These are phyloP conservation scores for Penicillium chermesinum DNA, from an alignment of 495 filamentous ascomycete genomes.

Conservation along the genomic window DNA sequence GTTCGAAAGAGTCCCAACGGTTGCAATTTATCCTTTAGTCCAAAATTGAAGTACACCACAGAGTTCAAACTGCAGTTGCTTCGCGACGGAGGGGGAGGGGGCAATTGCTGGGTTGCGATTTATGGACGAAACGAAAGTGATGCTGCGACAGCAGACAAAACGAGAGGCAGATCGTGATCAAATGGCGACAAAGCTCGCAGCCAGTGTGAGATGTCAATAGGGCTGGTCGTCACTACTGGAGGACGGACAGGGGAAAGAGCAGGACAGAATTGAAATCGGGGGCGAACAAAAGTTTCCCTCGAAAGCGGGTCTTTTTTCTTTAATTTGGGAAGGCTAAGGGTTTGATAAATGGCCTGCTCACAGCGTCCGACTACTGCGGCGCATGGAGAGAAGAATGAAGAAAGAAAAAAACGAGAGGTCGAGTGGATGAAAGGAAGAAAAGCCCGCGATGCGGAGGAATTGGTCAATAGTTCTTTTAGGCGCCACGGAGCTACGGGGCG, in stretches of 20 bases:
- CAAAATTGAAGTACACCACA: conserved; percentile 1
- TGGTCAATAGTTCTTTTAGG: neutral
- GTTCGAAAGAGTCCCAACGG: neutral
- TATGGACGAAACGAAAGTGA: neutral
- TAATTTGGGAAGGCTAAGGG: conserved; percentile 2
- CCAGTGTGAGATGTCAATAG: conserved; percentile 23
- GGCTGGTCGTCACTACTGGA: conserved; percentile 17
- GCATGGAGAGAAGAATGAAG: conserved; percentile 28
- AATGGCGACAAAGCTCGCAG: conserved; percentile 19
- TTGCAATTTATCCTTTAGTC: neutral
- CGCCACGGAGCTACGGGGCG: neutral
- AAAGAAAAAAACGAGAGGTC: conserved; percentile 12
- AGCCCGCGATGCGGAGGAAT: conserved; percentile 11
- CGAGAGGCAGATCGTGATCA: conserved; percentile 11
- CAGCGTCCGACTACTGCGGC: conserved; percentile 39
- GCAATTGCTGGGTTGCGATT: neutral
- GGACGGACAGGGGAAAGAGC: conserved; percentile 10
- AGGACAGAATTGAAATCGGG: conserved; percentile 18
- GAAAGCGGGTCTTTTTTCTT: conserved; percentile 9
- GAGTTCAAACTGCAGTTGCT: conserved; percentile 1
- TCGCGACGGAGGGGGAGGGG: conserved; percentile 1
- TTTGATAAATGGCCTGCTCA: conserved; percentile 38
- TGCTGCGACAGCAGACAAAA: conserved; percentile 3
- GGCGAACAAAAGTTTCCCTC: conserved; percentile 8
- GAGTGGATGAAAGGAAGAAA: conserved; percentile 14